A percentile compares a stretch with the other conserved stretches of the same genome.
phyloP scores from a whole-genome alignment of 2,329 filamentous ascomycete species.

The Albifimbria verrucaria region DNA sequence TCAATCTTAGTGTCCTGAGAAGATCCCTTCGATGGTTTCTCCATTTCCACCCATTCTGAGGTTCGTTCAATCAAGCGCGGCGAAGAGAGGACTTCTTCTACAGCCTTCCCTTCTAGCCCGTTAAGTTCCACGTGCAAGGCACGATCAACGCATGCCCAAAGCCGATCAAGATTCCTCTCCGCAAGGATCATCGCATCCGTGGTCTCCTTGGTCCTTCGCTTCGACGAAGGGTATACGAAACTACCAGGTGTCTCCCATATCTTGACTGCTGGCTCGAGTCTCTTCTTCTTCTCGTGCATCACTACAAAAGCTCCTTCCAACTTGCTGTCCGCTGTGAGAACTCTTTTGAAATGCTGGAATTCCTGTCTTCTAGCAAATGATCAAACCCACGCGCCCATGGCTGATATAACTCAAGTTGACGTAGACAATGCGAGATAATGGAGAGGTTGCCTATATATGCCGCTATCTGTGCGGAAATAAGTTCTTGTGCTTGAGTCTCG shows the following conservation, averaged over 20 bases:
- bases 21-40: constrained; percentile 5
- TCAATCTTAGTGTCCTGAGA: neutral
- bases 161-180: constrained; percentile 36
- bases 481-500: constrained; percentile 28
- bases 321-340: constrained; percentile 11
- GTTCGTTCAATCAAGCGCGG: constrained; percentile 42
- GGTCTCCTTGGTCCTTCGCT: constrained; percentile 42
- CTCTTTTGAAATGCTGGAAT: constrained; percentile 22
- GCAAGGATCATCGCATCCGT: constrained; percentile 40
- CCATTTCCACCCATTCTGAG: constrained; percentile 41
- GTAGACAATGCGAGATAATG: constrained; percentile 39
- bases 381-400: constrained; percentile 45
- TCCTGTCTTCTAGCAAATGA: constrained; percentile 14
- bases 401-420: constrained; percentile 43
- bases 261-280: constrained; percentile 8
- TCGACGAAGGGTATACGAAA: constrained; percentile 42
- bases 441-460: constrained; percentile 40
- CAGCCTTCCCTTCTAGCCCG: constrained; percentile 20
- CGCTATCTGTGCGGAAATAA: constrained; percentile 35
- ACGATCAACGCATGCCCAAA: constrained; percentile 10
- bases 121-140: constrained; percentile 6
- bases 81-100: constrained; percentile 26
- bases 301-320: constrained; percentile 13
- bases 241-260: constrained; percentile 29
- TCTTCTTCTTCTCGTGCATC: constrained; percentile 11